Base-by-base conservation (phyloP, 805 yeast genomes). In the Starmerella cellae region DNA sequence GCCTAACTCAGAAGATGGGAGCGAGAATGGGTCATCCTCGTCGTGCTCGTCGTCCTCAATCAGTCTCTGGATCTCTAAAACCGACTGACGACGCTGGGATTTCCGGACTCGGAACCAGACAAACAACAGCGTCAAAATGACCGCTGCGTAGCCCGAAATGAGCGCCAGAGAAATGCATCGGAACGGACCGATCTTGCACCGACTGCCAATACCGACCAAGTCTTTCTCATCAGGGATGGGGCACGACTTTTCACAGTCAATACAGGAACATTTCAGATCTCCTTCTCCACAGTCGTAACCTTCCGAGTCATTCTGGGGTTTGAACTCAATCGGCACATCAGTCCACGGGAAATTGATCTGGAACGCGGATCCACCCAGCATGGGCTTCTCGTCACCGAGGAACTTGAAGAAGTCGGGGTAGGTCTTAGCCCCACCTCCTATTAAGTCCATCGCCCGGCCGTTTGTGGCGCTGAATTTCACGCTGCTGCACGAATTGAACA, bases 381-480 rank as follows among this genome's bases (percentile, higher is more conserved):
- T 51, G 0, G 97, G 97, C 59, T 88, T 87, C 53, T 84, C 93
- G 58, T 88, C 97, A 11, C 97, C 97, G 39, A 91, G 61, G 56
- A 88, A 91, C 61, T 85, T 81, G 51, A 88, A 64, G 57, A 88
- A 88, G 42, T 75, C 74, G 26, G 66, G 53, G 59, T 74, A 82
- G 52, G 77, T 73, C 42, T 68, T 70, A 2, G 97, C 96, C 1
- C 97, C 97, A n/a, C 98, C 98, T 6, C 98, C 98, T 33, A 88
- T 78, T 32, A 88, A 68, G 57, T 88, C 97, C 96, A 88, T 85
- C 9, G 95, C 97, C 54, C 72, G 82, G 2, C 96, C 95, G 60
- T 87, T 88, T 2, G 96, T 85, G 6, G 95, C 95, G 3, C 88
- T 76, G 59, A 91, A 87, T 62, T 88, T 85, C 58, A 88, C 79